These are phyloP conservation scores for Monilinia aucupariae DNA, from an alignment of 2,329 filamentous ascomycete species.

Conservation along the genomic window DNA sequence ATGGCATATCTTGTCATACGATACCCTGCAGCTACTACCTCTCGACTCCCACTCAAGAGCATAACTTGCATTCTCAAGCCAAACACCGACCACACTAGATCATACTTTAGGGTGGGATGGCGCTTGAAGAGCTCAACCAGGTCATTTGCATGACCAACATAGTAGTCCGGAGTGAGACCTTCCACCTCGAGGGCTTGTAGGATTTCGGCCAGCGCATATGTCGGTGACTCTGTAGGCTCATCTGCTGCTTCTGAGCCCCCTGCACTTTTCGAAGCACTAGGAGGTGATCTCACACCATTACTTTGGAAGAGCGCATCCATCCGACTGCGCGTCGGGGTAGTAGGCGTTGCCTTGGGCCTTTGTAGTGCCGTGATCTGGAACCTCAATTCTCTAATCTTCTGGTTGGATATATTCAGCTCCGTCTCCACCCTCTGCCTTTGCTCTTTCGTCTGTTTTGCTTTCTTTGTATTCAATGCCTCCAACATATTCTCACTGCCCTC, in stretches of 20 bases:
- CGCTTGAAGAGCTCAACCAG: conserved; percentile 95
- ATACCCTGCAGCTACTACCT: conserved; percentile 93
- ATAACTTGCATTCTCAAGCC: conserved; percentile 90
- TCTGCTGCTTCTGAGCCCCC: conserved; percentile 56
- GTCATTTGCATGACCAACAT: conserved; percentile 85
- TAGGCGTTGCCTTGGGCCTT: conserved; percentile 41
- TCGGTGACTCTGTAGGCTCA: conserved; percentile 76
- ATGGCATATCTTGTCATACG: conserved; percentile 91
- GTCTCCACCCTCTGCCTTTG: conserved; percentile 74
- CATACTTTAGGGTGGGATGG: conserved; percentile 90
- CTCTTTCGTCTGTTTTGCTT: conserved; percentile 89
- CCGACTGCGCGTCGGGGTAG: conserved; percentile 45
- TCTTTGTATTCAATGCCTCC: conserved; percentile 89
- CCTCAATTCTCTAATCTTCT: conserved; percentile 57
- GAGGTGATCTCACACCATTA: conserved; percentile 51
- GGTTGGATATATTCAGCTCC: conserved; percentile 84
- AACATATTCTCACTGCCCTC: conserved; percentile 96
- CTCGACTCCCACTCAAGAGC: conserved; percentile 90
- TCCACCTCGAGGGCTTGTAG: conserved; percentile 83
- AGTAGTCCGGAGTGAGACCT: conserved; percentile 87
- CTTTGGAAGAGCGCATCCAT: conserved; percentile 44
- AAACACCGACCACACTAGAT: conserved; percentile 93
- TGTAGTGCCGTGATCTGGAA: conserved; percentile 57
- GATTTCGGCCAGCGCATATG: conserved; percentile 83
- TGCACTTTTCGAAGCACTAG: conserved; percentile 49